Evolutionary conservation across 1,284 basidiomycete species (phyloP), one percentile per base, ranked within the genome.

Genomic region (Wolfiporia cocos): DNA sequence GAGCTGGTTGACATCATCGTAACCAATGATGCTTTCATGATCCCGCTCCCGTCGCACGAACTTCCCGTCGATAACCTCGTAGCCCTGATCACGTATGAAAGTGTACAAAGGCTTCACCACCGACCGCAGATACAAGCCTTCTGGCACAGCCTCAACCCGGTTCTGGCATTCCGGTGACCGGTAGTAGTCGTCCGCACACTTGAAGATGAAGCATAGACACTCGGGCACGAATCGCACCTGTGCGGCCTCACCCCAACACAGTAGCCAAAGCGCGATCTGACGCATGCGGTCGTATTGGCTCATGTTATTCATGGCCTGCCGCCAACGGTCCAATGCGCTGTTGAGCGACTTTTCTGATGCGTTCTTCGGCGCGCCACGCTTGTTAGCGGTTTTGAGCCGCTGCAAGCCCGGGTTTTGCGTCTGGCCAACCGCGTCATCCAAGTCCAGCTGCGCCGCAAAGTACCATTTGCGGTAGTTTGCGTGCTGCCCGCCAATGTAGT

Each of bases 391-490:
- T 50, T 82, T 81, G 22, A 96, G 78, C 12, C 92, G 84, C 39
- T 80, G 78, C 9, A 97, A 74, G 48, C 92, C 93, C 0, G 92
- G 91, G 62, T 95, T 96, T 60, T 97, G 92, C 10, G 82, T 78
- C 47, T 87, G 80, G 35, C 96, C 96, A 47, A 99, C 87, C 40
- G 94, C 95, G 57, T 99, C 95, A 68, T 99, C 96, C 33, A 99
- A 82, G 63, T 99, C 94, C 49, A 99, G 86, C 65, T 99, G 95
- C 19, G 95, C 94, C 15, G 95, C 96, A 68, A 99, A 99, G 71
- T 99, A 99, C 95, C 96, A 99, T 66, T 94, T 95, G 50, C 93
- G 88, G 68, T 96, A 96, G 70, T 96, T 96, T 42, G 92, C 90
- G 58, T 95, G 85, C 61, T 92, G 90, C 3, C 96, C 95, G 38